These are phyloP conservation scores for Paratinospora sagittata DNA, from an alignment of 164 flowering plant genomes.

Conservation along the genomic window DNA sequence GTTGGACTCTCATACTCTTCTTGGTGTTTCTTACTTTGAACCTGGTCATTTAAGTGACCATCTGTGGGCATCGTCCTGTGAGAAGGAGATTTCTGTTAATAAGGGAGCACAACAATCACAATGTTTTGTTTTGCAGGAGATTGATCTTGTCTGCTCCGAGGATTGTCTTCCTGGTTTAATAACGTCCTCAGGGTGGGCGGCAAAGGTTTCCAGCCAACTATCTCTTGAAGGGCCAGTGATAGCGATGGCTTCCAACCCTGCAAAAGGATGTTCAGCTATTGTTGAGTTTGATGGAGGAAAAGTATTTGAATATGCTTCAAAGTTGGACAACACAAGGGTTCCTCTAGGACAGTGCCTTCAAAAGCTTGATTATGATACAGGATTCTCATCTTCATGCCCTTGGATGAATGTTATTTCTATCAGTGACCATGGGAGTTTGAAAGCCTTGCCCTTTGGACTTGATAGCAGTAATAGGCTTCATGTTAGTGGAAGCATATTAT, in stretches of 20 bases:
- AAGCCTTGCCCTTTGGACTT: conserved; percentile 64
- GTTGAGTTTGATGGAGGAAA: conserved; percentile 74
- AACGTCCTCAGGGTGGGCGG: conserved; percentile 76
- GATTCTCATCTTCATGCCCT: conserved; percentile 66
- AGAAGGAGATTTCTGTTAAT: conserved; percentile 20
- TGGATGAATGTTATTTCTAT: conserved; percentile 61
- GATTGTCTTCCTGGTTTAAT: conserved; percentile 49
- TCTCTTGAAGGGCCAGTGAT: conserved; percentile 45
- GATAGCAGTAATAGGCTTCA: conserved; percentile 66
- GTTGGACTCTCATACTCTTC: conserved; percentile 67
- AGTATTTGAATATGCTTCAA: conserved; percentile 49
- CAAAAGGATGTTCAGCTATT: conserved; percentile 47
- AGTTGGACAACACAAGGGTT: conserved; percentile 26
- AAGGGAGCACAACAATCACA: conserved; percentile 9
- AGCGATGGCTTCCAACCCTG: conserved; percentile 49
- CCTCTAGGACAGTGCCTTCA: conserved; percentile 13
- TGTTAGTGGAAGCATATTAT: conserved; percentile 46
- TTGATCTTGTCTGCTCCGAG: conserved; percentile 64
- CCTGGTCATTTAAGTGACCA: conserved; percentile 19
- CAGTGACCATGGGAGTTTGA: conserved; percentile 28
- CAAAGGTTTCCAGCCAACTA: conserved; percentile 29
- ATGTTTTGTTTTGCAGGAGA: conserved; percentile 53
- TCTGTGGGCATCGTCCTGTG: neutral
- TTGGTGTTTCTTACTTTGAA: conserved; percentile 51
- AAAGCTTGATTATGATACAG: conserved; percentile 25